Evolutionary conservation across 2,329 filamentous ascomycete genomes (phyloP), one percentile per base, ranked within the genome.

Genomic region (Aphanoascus verrucosus): DNA sequence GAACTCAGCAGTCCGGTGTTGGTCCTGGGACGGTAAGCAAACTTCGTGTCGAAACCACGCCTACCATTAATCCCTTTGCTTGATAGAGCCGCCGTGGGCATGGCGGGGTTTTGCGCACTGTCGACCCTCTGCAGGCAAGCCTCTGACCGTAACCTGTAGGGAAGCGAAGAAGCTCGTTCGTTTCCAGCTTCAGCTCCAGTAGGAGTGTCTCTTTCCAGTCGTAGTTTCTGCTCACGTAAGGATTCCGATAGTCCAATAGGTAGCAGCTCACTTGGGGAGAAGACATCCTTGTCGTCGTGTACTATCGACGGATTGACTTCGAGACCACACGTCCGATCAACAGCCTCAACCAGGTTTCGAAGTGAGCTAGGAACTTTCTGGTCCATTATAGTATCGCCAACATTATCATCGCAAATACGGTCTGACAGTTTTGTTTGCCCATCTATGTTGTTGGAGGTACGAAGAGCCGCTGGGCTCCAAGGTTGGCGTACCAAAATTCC

Each of bases 301-400:
- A 7, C 3, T 28, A 28, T 5, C 17, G 3, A 2, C 2, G 6
- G 19, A 11, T 49, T 44, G 6, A 56, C 3, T 9, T 52, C 45
- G 3, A 52, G 11, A 3, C 50, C 56, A 41, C 46, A 53, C 3
- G 17, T 32, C 32, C 47, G 46, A 42, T 57, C 50, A 17, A 53
- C 54, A 23, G 53, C 56, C 35, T 57, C 56, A 28, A 56, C 35
- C 48, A 49, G 31, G 15, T 32, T 52, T 17, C n/a, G 40, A 38
- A 57, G 44, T 7, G 28, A 8, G 7, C 41, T 47, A 17, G 47
- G 41, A 20, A 40, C 14, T n/a, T n/a, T n/a, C 19, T 35, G 9
- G 11, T 32, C 17, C 11, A 14, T 28, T 28, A 28, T 4, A 28
- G 23, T 28, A 28, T 28, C 7, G 7, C 7, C 23, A 28, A 4